Evolutionary conservation across 129 eudicot species (phyloP).

Genomic region (Pulicaria dysenterica): DNA sequence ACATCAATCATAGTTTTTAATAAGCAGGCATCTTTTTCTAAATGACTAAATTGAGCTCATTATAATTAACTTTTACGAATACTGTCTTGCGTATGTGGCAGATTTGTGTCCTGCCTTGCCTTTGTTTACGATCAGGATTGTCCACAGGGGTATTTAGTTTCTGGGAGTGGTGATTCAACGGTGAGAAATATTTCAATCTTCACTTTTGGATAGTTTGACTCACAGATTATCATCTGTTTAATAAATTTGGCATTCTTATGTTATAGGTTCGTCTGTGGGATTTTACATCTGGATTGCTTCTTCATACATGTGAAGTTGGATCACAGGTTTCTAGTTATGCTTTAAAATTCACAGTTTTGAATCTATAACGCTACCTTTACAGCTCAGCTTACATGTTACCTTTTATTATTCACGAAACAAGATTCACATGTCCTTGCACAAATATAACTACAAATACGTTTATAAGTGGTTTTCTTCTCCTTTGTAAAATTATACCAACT

Average conservation of each 20-base stretch:
- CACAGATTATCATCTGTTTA: background rate
- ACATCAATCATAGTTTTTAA: background rate
- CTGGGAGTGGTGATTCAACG: conserved; percentile 96
- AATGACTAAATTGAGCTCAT: conserved; percentile 6
- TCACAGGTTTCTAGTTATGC: conserved; percentile 50
- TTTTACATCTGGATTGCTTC: conserved; percentile 74
- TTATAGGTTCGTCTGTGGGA: conserved; percentile 96
- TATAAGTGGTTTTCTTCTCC: conserved; percentile 1
- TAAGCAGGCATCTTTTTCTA: background rate
- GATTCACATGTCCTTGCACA: background rate
- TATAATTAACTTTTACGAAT: background rate
- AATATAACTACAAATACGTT: background rate
- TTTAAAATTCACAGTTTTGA: background rate
- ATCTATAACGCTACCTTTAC: background rate
- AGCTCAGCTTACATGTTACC: background rate
- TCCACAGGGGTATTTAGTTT: conserved; percentile 69
- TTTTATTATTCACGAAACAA: background rate
- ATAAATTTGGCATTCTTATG: conserved; percentile 16
- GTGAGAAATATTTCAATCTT: conserved; percentile 45
- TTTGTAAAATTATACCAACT: conserved; percentile 9
- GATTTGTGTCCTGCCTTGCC: conserved; percentile 81
- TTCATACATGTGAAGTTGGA: conserved; percentile 84
- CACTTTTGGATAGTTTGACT: background rate
- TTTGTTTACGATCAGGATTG: conserved; percentile 53
- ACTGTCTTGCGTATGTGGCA: conserved; percentile 36